phyloP scores from a whole-genome alignment of 2,329 filamentous ascomycete species.

The Aspergillus pseudoviridinutans region DNA sequence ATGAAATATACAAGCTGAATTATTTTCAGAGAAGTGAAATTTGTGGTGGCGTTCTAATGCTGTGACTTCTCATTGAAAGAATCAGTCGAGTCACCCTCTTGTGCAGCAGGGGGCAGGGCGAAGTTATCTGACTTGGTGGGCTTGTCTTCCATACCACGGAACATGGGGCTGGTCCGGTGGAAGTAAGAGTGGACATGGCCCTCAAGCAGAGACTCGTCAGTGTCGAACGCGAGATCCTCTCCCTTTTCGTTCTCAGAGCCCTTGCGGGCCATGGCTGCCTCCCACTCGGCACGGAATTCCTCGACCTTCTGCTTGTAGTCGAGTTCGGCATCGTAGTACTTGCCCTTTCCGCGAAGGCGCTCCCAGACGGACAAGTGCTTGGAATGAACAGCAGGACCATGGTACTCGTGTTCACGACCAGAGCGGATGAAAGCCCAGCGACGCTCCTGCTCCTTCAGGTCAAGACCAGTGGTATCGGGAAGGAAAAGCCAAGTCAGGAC shows the following conservation, averaged over 20 bases:
- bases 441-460: conserved; percentile 95
- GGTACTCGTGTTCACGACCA: conserved; percentile 76
- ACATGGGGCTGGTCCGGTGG: conserved; percentile 48
- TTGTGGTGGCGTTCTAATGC: not conserved
- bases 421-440: conserved; percentile 83
- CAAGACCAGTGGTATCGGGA: conserved; percentile 93
- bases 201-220: conserved; percentile 46
- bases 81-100: conserved; percentile 20
- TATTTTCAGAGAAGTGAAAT: conserved; percentile 1
- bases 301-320: conserved; percentile 82
- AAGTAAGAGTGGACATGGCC: conserved; percentile 52
- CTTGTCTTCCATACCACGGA: conserved; percentile 38
- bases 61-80: conserved; percentile 23
- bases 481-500: conserved; percentile 80
- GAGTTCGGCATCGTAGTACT: conserved; percentile 74
- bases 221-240: conserved; percentile 31
- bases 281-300: conserved; percentile 67
- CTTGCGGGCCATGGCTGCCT: conserved; percentile 47
- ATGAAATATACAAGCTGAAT: conserved; percentile 9
- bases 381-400: conserved; percentile 87
- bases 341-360: conserved; percentile 70
- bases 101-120: conserved; percentile 32
- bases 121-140: conserved; percentile 29
- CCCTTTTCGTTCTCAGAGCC: conserved; percentile 45
- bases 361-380: conserved; percentile 88